Conservation (phyloP, 2,329 filamentous ascomycete species). For the Periconia sp. region DNA sequence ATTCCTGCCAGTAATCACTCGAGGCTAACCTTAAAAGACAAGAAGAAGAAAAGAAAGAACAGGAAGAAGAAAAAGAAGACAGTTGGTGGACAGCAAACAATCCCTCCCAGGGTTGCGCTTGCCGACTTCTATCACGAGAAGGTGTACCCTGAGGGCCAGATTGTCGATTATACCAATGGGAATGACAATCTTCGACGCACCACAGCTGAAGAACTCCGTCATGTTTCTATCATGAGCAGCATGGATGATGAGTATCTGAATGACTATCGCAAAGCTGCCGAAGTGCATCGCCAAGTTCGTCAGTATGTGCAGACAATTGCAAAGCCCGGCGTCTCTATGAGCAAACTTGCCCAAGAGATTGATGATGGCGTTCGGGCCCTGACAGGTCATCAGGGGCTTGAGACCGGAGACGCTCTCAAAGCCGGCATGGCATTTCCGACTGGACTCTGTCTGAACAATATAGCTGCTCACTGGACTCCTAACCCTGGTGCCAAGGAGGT, state of each 20-base stretch:
- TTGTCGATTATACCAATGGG: slow-evolving; percentile 68
- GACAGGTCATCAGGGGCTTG: slow-evolving; percentile 74
- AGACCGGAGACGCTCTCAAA: slow-evolving; percentile 76
- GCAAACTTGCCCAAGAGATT: slow-evolving; percentile 80
- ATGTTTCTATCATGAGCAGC: slow-evolving; percentile 67
- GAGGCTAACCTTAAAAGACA: slow-evolving; percentile 42
- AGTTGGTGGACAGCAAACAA: slow-evolving; percentile 64
- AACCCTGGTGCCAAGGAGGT: slow-evolving; percentile 85
- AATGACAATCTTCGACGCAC: slow-evolving; percentile 79
- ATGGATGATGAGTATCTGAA: slow-evolving; percentile 76
- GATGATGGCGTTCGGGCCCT: slow-evolving; percentile 79
- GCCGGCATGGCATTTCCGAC: slow-evolving; percentile 87
- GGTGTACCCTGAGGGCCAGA: slow-evolving; percentile 75
- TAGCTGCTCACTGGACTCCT: slow-evolving; percentile 83
- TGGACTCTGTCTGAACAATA: slow-evolving; percentile 80
- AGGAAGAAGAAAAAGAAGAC: slow-evolving; percentile 74
- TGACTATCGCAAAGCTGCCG: slow-evolving; percentile 85
- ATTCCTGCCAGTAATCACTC: not conserved
- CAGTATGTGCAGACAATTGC: slow-evolving; percentile 79
- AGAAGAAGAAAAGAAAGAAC: slow-evolving; percentile 74
- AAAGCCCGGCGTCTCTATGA: slow-evolving; percentile 78
- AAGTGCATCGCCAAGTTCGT: slow-evolving; percentile 84
- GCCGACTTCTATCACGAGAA: slow-evolving; percentile 72
- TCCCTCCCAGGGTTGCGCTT: slow-evolving; percentile 74
- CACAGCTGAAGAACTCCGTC: slow-evolving; percentile 80